Conservation (phyloP, 192 early-diverging fungal species). For the Podila clonocystis region DNA sequence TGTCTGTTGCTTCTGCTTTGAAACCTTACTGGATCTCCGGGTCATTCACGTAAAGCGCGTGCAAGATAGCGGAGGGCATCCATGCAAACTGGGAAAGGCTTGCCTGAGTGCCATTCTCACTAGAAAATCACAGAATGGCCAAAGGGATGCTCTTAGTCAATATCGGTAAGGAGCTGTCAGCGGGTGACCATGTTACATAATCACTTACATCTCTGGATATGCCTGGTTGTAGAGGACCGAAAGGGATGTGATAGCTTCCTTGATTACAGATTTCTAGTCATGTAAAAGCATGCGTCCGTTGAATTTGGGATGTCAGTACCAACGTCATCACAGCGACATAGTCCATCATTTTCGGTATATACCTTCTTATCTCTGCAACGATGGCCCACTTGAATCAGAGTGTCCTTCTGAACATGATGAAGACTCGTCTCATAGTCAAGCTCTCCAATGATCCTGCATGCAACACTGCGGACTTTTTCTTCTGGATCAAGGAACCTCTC, state of each 20-base stretch:
- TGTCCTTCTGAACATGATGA: conserved; percentile 65
- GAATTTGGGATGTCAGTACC: neutral
- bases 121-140: conserved; percentile 1
- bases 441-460: conserved; percentile 72
- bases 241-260: conserved; percentile 80
- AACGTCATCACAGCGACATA: too few relatives aligned
- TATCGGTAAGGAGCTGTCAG: too few relatives aligned
- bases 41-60: conserved; percentile 89
- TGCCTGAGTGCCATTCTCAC: conserved; percentile 61
- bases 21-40: conserved; percentile 73
- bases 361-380: conserved; percentile 93
- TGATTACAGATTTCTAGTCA: conserved; percentile 40
- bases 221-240: conserved; percentile 78
- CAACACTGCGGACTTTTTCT: conserved; percentile 86
- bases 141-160: neutral
- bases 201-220: conserved; percentile 74
- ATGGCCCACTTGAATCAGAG: conserved; percentile 70
- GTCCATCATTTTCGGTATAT: neutral
- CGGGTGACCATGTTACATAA: neutral
- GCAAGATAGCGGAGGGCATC: conserved; percentile 86
- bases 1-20: neutral
- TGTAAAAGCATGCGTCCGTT: neutral
- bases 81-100: conserved; percentile 74
- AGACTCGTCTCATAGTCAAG: conserved; percentile 70
- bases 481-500: conserved; percentile 88